Percentiles rank a stretch among this genome's conserved stretches.
These are phyloP conservation scores for Kwoniella newhampshirensis DNA, from an alignment of 768 basidiomycete genomes.

Conservation along the genomic window DNA sequence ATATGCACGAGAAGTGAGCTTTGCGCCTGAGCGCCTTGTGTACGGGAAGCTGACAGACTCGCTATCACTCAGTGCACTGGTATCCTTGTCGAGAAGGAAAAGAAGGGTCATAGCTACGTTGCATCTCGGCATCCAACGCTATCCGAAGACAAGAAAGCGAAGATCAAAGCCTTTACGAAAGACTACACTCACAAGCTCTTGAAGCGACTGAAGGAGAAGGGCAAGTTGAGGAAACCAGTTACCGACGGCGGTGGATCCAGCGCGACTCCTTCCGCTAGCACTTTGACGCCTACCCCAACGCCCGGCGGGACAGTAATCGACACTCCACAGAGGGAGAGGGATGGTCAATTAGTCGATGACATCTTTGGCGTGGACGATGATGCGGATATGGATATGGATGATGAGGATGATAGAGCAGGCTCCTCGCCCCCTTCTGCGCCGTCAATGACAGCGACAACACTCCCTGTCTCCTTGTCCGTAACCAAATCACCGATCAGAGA, in stretches of 20 bases:
- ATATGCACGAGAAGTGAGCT: conserved; percentile 84
- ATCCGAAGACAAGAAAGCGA: conserved; percentile 78
- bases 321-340: not conserved
- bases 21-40: too few relatives aligned
- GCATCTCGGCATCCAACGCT: conserved; percentile 66
- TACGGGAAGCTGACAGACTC: too few relatives aligned
- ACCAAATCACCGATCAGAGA: conserved; percentile 1
- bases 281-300: conserved; percentile 9
- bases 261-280: conserved; percentile 4
- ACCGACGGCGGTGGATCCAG: not conserved
- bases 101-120: conserved; percentile 76
- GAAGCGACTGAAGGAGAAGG: conserved; percentile 47
- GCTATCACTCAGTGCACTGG: conserved; percentile 66
- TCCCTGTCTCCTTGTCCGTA: conserved; percentile 3
- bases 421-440: too few relatives aligned
- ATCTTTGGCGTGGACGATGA: conserved; percentile 29
- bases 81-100: conserved; percentile 89
- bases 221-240: conserved; percentile 27
- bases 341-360: conserved; percentile 16
- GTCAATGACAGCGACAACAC: conserved; percentile 1
- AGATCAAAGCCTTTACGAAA: conserved; percentile 91
- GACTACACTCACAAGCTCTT: conserved; percentile 80
- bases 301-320: conserved; percentile 8
- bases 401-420: conserved; percentile 1
- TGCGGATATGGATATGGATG: conserved; percentile 16